phyloP scores from a whole-genome alignment of 2,329 filamentous ascomycete species.

The Xylariaceae sp. region DNA sequence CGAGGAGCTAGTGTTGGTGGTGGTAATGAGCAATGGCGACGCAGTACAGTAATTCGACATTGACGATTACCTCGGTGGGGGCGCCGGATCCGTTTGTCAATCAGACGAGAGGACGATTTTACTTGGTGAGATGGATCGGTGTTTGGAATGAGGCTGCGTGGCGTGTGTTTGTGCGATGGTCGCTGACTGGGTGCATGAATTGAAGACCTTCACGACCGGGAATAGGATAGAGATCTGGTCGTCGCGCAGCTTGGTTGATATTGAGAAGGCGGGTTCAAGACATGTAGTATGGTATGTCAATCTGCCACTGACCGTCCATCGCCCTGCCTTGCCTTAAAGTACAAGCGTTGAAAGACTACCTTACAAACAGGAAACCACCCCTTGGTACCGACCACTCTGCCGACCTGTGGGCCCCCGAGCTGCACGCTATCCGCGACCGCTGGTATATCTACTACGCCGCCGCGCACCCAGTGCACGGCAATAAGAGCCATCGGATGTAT shows the following conservation, averaged over 20 bases:
- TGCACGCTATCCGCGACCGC: conserved; percentile 25
- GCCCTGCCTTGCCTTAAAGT: too few relatives aligned
- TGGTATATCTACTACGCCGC: conserved; percentile 32
- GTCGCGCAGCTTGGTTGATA: conserved; percentile 22
- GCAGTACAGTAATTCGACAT: conserved; percentile 25
- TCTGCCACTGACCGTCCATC: too few relatives aligned
- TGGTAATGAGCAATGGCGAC: not conserved
- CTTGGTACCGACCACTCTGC: conserved; percentile 25
- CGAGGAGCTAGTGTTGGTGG: too few relatives aligned
- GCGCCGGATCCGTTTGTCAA: conserved; percentile 28
- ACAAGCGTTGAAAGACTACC: too few relatives aligned
- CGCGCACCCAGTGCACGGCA: conserved; percentile 22
- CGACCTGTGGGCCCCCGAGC: conserved; percentile 30
- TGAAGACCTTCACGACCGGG: conserved; percentile 28
- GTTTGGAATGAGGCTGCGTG: too few relatives aligned
- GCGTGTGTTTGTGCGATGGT: not conserved
- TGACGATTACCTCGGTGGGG: conserved; percentile 26
- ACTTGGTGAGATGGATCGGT: conserved; percentile 21
- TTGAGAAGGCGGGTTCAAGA: conserved; percentile 18
- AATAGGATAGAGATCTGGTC: conserved; percentile 29
- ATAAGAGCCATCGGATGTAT: conserved; percentile 29
- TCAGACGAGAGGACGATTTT: conserved; percentile 20
- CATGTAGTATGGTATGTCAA: conserved; percentile 28
- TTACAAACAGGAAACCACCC: conserved; percentile 22
- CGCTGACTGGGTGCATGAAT: conserved; percentile 4